phyloP scores from a whole-genome alignment of 2,329 filamentous ascomycete genomes.

The Stachybotrys echinatus region DNA sequence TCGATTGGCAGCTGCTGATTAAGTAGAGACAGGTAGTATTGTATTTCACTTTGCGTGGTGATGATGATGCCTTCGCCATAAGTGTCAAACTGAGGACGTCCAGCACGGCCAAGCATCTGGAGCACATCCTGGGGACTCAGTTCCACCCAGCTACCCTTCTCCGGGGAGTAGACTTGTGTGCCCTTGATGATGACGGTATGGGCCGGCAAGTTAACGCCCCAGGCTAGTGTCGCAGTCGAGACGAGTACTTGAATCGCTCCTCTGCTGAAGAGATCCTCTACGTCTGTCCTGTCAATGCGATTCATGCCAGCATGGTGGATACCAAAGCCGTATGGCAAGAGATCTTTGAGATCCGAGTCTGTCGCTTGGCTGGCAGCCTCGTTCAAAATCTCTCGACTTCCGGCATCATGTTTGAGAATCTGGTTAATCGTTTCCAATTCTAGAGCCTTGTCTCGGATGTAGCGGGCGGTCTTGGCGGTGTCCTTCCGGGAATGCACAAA shows the following conservation, averaged over 20 bases:
- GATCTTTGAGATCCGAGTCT: slow-evolving; percentile 85
- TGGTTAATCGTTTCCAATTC: slow-evolving; percentile 96
- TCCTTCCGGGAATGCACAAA: slow-evolving; percentile 98
- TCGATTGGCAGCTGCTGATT: slow-evolving; percentile 98
- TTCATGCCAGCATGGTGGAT: slow-evolving; percentile 99
- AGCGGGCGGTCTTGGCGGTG: slow-evolving; percentile 93
- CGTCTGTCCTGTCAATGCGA: slow-evolving; percentile 86
- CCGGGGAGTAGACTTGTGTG: slow-evolving; percentile 94
- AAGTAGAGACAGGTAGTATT: slow-evolving; percentile 93
- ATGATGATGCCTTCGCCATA: slow-evolving; percentile 99
- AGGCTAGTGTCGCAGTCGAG: slow-evolving; percentile 95
- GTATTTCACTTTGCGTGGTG: slow-evolving; percentile 88
- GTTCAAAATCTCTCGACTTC: slow-evolving; percentile 79
- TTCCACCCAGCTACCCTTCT: slow-evolving; percentile 98
- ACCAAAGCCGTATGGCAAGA: slow-evolving; percentile 93
- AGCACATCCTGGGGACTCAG: slow-evolving; percentile 94
- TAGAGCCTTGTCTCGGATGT: slow-evolving; percentile 94
- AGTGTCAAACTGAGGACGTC: slow-evolving; percentile 92
- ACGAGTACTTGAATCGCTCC: slow-evolving; percentile 92
- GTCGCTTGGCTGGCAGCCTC: slow-evolving; percentile 79
- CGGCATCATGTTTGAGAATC: slow-evolving; percentile 88
- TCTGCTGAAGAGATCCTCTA: slow-evolving; percentile 89
- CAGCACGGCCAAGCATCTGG: slow-evolving; percentile 97
- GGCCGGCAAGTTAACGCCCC: slow-evolving; percentile 97
- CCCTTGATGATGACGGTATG: slow-evolving; percentile 99